Evolutionary conservation across 768 basidiomycete genomes (phyloP).

Genomic region (Termitomyces sp.): DNA sequence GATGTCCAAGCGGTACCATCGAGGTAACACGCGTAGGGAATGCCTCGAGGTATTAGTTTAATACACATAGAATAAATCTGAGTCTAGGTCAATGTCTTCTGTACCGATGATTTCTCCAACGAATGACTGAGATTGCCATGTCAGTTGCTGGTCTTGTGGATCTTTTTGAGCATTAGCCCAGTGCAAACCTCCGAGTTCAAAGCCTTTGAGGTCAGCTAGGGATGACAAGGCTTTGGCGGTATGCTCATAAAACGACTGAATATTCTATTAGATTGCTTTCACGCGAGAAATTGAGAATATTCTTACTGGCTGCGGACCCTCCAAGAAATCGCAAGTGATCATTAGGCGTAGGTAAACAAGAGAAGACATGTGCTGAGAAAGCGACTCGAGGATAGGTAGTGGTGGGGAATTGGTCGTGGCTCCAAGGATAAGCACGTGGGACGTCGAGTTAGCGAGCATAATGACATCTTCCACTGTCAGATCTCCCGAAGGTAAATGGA

Average conservation of each 20-base stretch:
- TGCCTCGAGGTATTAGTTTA: slow-evolving; percentile 16
- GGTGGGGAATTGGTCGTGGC: slow-evolving; percentile 60
- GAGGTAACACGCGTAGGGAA: not conserved
- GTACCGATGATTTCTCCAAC: slow-evolving; percentile 26
- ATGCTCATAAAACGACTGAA: slow-evolving; percentile 61
- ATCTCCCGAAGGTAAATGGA: slow-evolving; percentile 62
- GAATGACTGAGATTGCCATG: slow-evolving; percentile 56
- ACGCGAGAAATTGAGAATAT: slow-evolving; percentile 13
- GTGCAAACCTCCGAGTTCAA: slow-evolving; percentile 75
- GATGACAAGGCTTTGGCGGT: slow-evolving; percentile 57
- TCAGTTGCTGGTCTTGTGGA: slow-evolving; percentile 39
- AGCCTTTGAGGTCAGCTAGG: slow-evolving; percentile 59
- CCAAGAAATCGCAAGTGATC: slow-evolving; percentile 50
- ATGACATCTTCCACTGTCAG: slow-evolving; percentile 56
- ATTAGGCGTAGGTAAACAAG: slow-evolving; percentile 69
- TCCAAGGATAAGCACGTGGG: slow-evolving; percentile 53
- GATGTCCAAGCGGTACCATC: not conserved
- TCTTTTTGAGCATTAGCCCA: slow-evolving; percentile 60
- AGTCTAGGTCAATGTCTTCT: slow-evolving; percentile 32
- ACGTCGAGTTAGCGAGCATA: slow-evolving; percentile 48
- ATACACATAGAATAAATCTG: slow-evolving; percentile 33
- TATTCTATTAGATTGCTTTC: slow-evolving; percentile 15
- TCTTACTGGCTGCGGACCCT: slow-evolving; percentile 53
- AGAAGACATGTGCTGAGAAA: slow-evolving; percentile 56
- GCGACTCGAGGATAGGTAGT: slow-evolving; percentile 52